phyloP scores from a whole-genome alignment of 495 filamentous ascomycete genomes.

The Penicillium atrosanguineum region DNA sequence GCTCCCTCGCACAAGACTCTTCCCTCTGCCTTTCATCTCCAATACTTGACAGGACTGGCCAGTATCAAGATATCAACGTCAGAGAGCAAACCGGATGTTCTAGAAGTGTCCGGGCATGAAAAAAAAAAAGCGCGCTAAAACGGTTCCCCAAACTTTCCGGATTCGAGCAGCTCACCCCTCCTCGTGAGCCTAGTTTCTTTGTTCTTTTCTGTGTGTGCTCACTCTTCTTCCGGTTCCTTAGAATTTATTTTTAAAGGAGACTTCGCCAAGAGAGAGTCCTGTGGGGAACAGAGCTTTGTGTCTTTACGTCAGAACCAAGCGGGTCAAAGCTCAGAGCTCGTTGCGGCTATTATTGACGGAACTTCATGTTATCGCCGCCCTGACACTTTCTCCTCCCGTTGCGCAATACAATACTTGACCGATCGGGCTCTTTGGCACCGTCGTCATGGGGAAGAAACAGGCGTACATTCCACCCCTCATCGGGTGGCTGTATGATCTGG shows the following conservation, averaged over 20 bases:
- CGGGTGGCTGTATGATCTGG: slow-evolving; percentile 74
- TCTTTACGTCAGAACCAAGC: slow-evolving; percentile 11
- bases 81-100: slow-evolving; percentile 2
- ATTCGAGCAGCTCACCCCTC: slow-evolving; percentile 5
- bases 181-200: background rate
- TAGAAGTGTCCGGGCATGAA: slow-evolving; percentile 23
- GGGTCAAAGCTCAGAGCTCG: slow-evolving; percentile 19
- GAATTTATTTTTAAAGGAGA: background rate
- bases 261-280: background rate
- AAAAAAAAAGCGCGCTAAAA: slow-evolving; percentile 20
- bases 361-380: slow-evolving; percentile 23
- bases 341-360: slow-evolving; percentile 6
- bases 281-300: background rate
- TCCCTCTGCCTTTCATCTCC: background rate
- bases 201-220: background rate
- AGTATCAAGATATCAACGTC: background rate
- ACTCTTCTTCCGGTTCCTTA: background rate
- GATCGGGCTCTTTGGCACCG: background rate
- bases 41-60: background rate
- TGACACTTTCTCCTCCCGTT: slow-evolving; percentile 2
- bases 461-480: slow-evolving; percentile 67
- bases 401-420: slow-evolving; percentile 1
- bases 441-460: slow-evolving; percentile 32
- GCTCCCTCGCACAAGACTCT: background rate
- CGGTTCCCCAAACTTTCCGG: slow-evolving; percentile 12